Percentiles rank a stretch among this genome's conserved stretches.
phyloP scores from a whole-genome alignment of 2,329 filamentous ascomycete genomes.

The Hymenoscyphus albidus region DNA sequence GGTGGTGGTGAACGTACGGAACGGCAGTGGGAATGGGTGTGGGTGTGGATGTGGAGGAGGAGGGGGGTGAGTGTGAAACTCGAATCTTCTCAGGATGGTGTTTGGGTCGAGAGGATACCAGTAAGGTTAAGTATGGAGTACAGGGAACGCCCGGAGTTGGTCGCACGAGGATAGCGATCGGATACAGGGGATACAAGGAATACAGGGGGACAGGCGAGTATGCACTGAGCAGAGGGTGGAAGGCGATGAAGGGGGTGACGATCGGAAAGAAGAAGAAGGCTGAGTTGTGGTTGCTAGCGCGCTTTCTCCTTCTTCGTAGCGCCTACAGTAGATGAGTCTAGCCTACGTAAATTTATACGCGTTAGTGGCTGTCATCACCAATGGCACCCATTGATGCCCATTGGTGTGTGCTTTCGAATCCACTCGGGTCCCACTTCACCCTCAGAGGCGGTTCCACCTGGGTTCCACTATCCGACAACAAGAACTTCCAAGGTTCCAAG shows the following conservation, averaged over 20 bases:
- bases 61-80: conserved; percentile 10
- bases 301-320: background rate
- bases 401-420: no score
- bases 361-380: no score
- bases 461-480: no score
- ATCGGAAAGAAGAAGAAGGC: background rate
- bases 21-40: no score
- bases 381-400: no score
- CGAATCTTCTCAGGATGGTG: conserved; percentile 5
- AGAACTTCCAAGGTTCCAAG: no score
- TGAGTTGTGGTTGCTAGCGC: background rate
- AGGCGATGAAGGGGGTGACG: background rate
- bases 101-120: background rate
- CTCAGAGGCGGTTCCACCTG: no score
- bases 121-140: background rate
- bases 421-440: no score
- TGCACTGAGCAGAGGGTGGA: background rate
- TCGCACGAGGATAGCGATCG: background rate
- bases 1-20: background rate
- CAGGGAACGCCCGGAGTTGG: background rate
- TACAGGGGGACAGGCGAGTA: background rate
- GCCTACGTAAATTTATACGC: no score
- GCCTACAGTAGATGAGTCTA: background rate
- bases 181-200: background rate
- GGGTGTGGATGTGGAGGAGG: background rate